A percentile compares a stretch with the other conserved stretches of the same genome.
Conservation (phyloP, 23 red algal genomes). For the Gracilaria domingensis region DNA sequence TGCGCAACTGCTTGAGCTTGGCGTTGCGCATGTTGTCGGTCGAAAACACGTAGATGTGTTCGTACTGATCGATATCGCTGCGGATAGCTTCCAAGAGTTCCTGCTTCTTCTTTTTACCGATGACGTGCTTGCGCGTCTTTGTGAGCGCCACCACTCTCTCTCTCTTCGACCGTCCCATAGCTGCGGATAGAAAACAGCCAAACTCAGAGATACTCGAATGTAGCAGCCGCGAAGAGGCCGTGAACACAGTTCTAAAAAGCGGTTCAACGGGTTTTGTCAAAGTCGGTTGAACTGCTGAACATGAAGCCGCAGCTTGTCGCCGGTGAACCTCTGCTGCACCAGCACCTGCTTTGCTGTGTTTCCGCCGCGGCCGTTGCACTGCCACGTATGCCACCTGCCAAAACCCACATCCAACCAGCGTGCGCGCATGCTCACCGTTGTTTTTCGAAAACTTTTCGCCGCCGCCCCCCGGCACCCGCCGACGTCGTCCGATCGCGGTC, state of each 20-base stretch:
- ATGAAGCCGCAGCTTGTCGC: too few species aligned
- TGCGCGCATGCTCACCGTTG: not conserved
- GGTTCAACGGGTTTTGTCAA: not conserved
- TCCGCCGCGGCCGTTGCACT: not conserved
- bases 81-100: conserved; percentile 57
- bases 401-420: not conserved
- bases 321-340: too few species aligned
- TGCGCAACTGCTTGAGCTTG: conserved; percentile 72
- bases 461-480: not conserved
- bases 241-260: not conserved
- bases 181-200: not conserved
- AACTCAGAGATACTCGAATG: not conserved
- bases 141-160: conserved; percentile 77
- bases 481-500: not conserved
- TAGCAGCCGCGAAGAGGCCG: not conserved
- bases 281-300: not conserved
- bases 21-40: conserved; percentile 79
- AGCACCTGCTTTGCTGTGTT: too few species aligned
- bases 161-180: conserved; percentile 71
- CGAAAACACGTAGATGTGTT: conserved; percentile 80
- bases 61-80: conserved; percentile 64
- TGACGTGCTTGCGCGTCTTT: conserved; percentile 57
- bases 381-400: not conserved
- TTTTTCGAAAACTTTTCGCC: conserved; percentile 15
- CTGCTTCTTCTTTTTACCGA: conserved; percentile 58